phyloP scores from a whole-genome alignment of 2,329 filamentous ascomycete genomes.

The Fusarium subtropicale region DNA sequence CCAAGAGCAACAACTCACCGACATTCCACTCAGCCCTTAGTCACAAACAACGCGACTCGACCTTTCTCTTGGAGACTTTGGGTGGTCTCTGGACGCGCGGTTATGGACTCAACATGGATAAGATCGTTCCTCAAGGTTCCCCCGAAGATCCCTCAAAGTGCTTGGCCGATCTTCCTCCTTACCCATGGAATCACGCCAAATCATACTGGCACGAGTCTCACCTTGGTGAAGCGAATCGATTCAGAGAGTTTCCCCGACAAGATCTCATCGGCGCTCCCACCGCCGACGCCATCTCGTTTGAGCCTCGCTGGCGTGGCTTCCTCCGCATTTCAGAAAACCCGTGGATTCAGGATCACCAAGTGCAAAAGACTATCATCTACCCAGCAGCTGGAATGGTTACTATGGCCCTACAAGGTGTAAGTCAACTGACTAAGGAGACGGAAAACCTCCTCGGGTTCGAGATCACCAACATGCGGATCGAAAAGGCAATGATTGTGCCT shows the following conservation, averaged over 20 bases:
- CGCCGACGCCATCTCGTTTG: slow-evolving; percentile 57
- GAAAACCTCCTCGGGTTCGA: slow-evolving; percentile 54
- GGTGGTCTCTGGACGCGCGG: slow-evolving; percentile 56
- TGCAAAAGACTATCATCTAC: slow-evolving; percentile 63
- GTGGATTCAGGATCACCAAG: slow-evolving; percentile 64
- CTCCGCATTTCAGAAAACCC: slow-evolving; percentile 62
- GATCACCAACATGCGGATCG: slow-evolving; percentile 59
- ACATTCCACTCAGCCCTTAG: slow-evolving; percentile 49
- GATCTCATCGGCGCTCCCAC: slow-evolving; percentile 64
- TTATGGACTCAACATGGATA: slow-evolving; percentile 48
- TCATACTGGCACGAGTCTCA: slow-evolving; percentile 66
- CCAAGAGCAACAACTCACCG: slow-evolving; percentile 12
- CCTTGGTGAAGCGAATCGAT: slow-evolving; percentile 57
- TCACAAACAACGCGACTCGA: slow-evolving; percentile 38
- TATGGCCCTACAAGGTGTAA: slow-evolving; percentile 62
- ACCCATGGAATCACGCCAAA: slow-evolving; percentile 66
- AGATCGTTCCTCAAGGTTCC: slow-evolving; percentile 42
- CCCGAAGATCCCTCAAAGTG: slow-evolving; percentile 46
- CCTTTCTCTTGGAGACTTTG: slow-evolving; percentile 48
- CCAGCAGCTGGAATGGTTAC: slow-evolving; percentile 63
- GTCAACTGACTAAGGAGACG: slow-evolving; percentile 52
- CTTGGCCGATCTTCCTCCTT: slow-evolving; percentile 61
- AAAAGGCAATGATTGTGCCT: slow-evolving; percentile 64
- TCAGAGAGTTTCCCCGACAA: slow-evolving; percentile 59
- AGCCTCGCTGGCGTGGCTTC: slow-evolving; percentile 63